phyloP scores from a whole-genome alignment of 108 stramenopile species.

The Parmales sp. region DNA sequence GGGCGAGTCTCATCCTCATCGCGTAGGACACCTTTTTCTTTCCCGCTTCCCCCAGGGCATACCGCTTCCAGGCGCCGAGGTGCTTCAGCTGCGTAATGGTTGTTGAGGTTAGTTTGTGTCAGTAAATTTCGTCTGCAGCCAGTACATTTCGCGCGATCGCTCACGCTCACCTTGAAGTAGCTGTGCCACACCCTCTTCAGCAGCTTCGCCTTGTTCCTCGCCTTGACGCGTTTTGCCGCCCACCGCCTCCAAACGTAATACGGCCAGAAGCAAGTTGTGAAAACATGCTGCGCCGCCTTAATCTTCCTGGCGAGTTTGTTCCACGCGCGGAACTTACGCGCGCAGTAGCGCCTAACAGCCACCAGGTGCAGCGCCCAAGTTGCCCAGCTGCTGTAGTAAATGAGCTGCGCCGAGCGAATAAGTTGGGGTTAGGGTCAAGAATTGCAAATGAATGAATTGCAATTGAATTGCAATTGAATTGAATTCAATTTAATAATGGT shows the following conservation, averaged over 20 bases:
- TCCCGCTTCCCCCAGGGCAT: background rate
- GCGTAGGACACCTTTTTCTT: background rate
- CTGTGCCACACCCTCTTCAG: background rate
- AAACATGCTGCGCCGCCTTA: background rate
- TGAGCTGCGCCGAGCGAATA: too few relatives aligned
- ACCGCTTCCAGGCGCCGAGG: background rate
- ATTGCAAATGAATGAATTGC: too few relatives aligned
- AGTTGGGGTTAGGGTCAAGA: too few relatives aligned
- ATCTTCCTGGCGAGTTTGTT: background rate
- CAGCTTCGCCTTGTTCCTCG: conserved; percentile 7
- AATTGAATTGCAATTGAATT: too few relatives aligned
- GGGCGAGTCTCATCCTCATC: background rate
- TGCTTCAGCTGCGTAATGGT: conserved; percentile 1
- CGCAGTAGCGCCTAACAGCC: background rate
- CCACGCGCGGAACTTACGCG: background rate
- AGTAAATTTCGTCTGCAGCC: too few relatives aligned
- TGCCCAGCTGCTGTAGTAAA: background rate
- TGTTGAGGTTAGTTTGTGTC: too few relatives aligned
- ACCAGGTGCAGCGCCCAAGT: background rate
- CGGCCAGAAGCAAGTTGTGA: conserved; percentile 2
- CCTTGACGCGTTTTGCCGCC: background rate
- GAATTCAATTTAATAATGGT: too few relatives aligned
- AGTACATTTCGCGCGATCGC: too few relatives aligned
- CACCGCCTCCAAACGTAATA: conserved; percentile 10
- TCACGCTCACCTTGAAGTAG: too few relatives aligned